Base-by-base conservation (phyloP, 2,329 filamentous ascomycete genomes). In the Cercospora sp. region DNA sequence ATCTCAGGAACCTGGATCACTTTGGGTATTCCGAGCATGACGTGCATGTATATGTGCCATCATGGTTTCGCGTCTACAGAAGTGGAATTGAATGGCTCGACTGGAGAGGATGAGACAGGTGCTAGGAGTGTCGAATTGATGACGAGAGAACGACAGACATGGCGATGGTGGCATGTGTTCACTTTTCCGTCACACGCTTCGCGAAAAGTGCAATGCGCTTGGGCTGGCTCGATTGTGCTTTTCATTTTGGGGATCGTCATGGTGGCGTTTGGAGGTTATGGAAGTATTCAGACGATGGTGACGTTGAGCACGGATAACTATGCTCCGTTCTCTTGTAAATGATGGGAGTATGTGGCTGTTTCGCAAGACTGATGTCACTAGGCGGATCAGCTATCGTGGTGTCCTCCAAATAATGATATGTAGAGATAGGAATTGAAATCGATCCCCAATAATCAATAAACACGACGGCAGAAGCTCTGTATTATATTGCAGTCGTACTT, bases 1-100 rank as follows among this genome's bases (percentile, higher is more conserved):
- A 78, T 90, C 1, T 90, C 91, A 68, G 87, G 85, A 20, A 87
- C 84, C 64, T 91, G 89, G 89, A 91, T 91, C 77, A 89, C 68
- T 20, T 57, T 75, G 13, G 72, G 72, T 1, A 70, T 73, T 18
- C 67, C 69, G 10, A 66, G 64, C 5, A 63, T 73, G 53, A 68
- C 72, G 31, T 69, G 65, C 60, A 62, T 74, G 33, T 67, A 68
- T 30, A 69, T 72, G 67, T 64, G 62, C 20, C 62, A 64, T 58
- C 62, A 64, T 13, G 48, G 48, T 3, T 64, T 64, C 4, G 62
- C 9, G 5, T 65, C 64, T 5, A 65, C 65, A 45, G 64, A 67
- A 28, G 36, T 31, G 3, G 60, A 64, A 31, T 45, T 33, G 18
- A 30, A 39, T n/a, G 13, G 20, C 23, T 5, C 39, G 5, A 26